Base-by-base conservation (phyloP, 176 grass and related monocot genomes). In the Carex kokanica region DNA sequence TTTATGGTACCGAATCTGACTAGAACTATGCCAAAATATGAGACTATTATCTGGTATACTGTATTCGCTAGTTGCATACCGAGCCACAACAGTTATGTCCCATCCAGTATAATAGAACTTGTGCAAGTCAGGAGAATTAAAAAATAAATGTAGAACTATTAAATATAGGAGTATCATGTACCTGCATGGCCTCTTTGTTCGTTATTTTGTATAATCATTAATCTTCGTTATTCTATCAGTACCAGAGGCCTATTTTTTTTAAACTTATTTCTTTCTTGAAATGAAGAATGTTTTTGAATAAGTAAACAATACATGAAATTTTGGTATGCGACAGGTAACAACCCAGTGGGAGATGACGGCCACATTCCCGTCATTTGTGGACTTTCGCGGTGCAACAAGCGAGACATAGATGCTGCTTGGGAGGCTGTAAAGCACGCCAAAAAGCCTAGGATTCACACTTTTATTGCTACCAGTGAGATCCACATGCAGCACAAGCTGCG, bases 381-480 rank as follows among this genome's bases (percentile, higher is more conserved):
- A 11, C 89, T 98, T 25, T 91, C 95, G 1, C 79, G 95, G 0
- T 94, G 95, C 89, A 92, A 92, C 29, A 89, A 84, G 89, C 77
- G 67, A 27, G 92, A 94, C 74, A 93, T 94, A 0, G 92, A 92
- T 40, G 92, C 95, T 15, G 95, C 95, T 2, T 98, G 95, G 95
- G 95, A 98, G 79, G 92, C 95, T 41, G 95, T 98, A 53, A 86
- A 91, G 3, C 90, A 93, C 61, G 95, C 95, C 0, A 47, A 86
- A 2, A 85, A 84, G 36, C 95, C 95, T 4, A 81, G 90, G 60
- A 89, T 94, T 32, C 92, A 95, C 23, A 95, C 93, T 10, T 98
- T 95, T 62, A 95, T 99, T 17, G 96, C 96, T 18, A 95, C 96
- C 18, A 99, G 96, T 79, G 96, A 95, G 77, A 91, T 94, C 24